Conservation (phyloP, 345 rosid species). For the Salix arbutifolia region DNA sequence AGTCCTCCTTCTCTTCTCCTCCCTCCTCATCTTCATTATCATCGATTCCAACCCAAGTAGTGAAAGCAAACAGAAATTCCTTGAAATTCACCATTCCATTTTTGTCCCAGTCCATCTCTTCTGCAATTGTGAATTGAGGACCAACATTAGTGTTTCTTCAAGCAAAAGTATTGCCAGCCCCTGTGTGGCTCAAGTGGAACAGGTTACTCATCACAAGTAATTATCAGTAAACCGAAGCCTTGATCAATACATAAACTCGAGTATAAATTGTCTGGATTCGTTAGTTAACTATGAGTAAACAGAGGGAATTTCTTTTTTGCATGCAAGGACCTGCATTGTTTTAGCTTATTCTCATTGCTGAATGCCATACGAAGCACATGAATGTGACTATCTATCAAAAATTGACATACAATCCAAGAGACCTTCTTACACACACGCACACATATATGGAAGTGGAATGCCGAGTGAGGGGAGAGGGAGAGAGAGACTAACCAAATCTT, state of each 20-base stretch:
- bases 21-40: slow-evolving; percentile 69
- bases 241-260: too few relatives aligned
- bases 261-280: too few relatives aligned
- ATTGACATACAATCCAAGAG: background rate
- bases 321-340: too few relatives aligned
- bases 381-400: background rate
- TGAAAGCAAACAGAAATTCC: slow-evolving; percentile 91
- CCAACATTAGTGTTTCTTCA: too few relatives aligned
- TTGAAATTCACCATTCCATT: slow-evolving; percentile 91
- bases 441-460: background rate
- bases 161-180: too few relatives aligned
- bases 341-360: background rate
- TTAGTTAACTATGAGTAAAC: too few relatives aligned
- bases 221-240: too few relatives aligned
- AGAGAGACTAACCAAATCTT: slow-evolving; percentile 66
- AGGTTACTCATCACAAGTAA: too few relatives aligned
- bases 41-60: slow-evolving; percentile 81
- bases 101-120: slow-evolving; percentile 99
- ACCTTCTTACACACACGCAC: background rate
- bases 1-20: slow-evolving; percentile 19
- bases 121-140: slow-evolving; percentile 35
- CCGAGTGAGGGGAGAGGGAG: slow-evolving; percentile 4
- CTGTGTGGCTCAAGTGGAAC: too few relatives aligned
- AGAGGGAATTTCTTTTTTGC: too few relatives aligned
- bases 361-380: background rate